Conservation (phyloP, 768 basidiomycete species). For the Mycena vitilis region DNA sequence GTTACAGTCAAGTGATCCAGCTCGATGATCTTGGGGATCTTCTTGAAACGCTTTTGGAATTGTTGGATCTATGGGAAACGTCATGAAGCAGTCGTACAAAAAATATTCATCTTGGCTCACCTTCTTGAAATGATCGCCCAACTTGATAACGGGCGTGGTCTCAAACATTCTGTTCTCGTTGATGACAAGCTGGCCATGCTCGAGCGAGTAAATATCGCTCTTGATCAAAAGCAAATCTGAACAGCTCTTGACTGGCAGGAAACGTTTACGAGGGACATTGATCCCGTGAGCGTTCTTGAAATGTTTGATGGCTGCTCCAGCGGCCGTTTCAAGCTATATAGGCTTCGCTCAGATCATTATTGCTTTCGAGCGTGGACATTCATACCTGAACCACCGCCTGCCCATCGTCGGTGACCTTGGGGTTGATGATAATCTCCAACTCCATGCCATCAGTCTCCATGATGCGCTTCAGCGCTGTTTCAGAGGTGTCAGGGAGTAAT, state of each 20-base stretch:
- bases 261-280: conserved; percentile 94
- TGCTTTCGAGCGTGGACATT: conserved; percentile 12
- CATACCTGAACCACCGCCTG: conserved; percentile 82
- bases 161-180: conserved; percentile 86
- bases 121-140: conserved; percentile 98
- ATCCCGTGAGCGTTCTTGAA: conserved; percentile 93
- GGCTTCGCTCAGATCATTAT: conserved; percentile 36
- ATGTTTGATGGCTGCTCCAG: conserved; percentile 94
- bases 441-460: conserved; percentile 90
- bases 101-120: conserved; percentile 48
- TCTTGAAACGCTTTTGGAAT: conserved; percentile 96
- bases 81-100: neutral
- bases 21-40: conserved; percentile 91
- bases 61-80: conserved; percentile 68
- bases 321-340: conserved; percentile 87
- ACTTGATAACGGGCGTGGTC: conserved; percentile 94
- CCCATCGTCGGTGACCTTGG: conserved; percentile 88
- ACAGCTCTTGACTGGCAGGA: conserved; percentile 92
- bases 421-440: conserved; percentile 95
- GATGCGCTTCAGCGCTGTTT: conserved; percentile 85
- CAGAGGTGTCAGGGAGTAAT: conserved; percentile 1
- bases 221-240: conserved; percentile 92
- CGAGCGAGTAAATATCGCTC: conserved; percentile 90
- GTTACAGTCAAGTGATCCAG: conserved; percentile 95
- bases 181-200: conserved; percentile 90